Conservation (phyloP, 257 asterid species). For the Ophiorrhiza pumila region DNA sequence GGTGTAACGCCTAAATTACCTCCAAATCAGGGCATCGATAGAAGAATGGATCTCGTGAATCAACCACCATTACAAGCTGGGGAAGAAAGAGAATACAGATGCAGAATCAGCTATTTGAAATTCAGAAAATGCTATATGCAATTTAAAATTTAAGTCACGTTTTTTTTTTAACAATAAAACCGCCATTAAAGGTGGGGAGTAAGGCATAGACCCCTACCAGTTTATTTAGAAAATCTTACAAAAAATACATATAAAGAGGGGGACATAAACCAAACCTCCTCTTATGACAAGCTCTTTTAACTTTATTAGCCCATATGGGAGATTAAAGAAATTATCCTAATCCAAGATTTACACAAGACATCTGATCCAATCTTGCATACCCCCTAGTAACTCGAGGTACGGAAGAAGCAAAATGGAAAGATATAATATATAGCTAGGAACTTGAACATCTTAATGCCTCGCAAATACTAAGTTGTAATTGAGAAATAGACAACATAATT, state of each 20-base stretch:
- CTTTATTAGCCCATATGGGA: no score
- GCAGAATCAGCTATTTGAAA: conserved; percentile 7
- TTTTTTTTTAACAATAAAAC: no score
- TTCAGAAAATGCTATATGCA: conserved; percentile 1
- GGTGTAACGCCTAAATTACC: conserved; percentile 39
- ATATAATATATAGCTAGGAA: no score
- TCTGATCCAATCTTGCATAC: no score
- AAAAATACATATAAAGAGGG: background rate
- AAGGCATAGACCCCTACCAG: no score
- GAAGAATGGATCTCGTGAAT: conserved; percentile 94
- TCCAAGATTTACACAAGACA: no score
- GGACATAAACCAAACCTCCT: background rate
- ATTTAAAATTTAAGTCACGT: background rate
- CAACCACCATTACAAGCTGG: conserved; percentile 97
- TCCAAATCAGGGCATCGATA: conserved; percentile 98
- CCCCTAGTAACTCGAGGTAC: no score
- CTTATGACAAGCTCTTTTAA: no score
- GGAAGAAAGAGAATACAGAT: conserved; percentile 22
- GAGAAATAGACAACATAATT: background rate
- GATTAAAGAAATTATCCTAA: no score
- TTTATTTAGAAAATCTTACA: no score
- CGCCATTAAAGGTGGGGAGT: no score
- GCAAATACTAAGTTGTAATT: background rate
- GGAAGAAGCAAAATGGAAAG: no score
- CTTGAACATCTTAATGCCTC: background rate